Evolutionary conservation across 371 early-diverging fungal genomes (phyloP), one percentile per base, ranked within the genome.

Genomic region (Catenaria anguillulae): DNA sequence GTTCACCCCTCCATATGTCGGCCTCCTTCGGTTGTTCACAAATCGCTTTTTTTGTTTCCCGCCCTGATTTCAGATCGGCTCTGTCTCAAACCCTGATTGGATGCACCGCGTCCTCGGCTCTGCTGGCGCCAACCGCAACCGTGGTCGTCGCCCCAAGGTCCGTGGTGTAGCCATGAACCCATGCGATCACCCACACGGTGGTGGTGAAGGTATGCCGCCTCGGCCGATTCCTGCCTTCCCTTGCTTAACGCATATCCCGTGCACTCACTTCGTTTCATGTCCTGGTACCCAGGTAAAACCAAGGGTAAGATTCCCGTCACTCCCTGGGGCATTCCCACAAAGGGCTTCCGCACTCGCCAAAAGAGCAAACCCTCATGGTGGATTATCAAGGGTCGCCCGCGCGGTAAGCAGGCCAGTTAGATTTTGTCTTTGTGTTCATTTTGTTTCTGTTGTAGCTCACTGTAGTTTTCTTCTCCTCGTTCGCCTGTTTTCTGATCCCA

Each of bases 161-260:
- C 88, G 96, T 86, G 96, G 98, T 92, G 97, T 97, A 77, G 97
- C 96, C 73, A 97, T 96, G 98, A 97, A 97, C 84, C 98, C 96
- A 64, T 93, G 92, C 50, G 94, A 95, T 79, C 84, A 83, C 75
- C 80, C 84, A 64, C 89, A 87, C 72, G 91, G 92, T 78, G 92
- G 92, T 83, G 92, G 92, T 88, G 92, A 97, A 88, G 98, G 40
- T 40, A 40, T 40, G n/a, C n/a, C n/a, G n/a, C n/a, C n/a, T n/a
- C n/a, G n/a, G n/a, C n/a, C n/a, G n/a, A n/a, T 40, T 40, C 17
- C 17, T 40, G 5, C 40, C 40, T 17, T 40, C 40, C 5, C 17
- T 40, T 40, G 10, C 5, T 40, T 40, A 10, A 5, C 5, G 17
- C n/a, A n/a, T n/a, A n/a, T n/a, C n/a, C n/a, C n/a, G n/a, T n/a